phyloP scores from a whole-genome alignment of 1,139 yeast genomes.

The Lodderomyces theae region DNA sequence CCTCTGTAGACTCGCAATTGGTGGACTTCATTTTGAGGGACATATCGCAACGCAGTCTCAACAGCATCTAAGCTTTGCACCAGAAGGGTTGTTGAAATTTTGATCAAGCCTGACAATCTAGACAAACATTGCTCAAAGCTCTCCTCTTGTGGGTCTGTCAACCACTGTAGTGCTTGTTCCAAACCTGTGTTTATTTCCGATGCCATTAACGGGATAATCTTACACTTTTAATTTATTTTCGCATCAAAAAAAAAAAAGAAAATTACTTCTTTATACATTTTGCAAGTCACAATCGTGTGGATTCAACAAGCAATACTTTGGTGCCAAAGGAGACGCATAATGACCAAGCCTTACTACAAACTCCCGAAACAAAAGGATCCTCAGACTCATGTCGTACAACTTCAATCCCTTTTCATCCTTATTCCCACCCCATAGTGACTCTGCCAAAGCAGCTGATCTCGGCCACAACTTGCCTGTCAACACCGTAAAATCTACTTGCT shows the following conservation, averaged over 20 bases:
- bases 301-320: constrained; percentile 37
- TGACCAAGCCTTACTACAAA: constrained; percentile 40
- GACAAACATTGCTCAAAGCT: constrained; percentile 4
- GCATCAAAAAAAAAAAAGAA: too few relatives aligned
- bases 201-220: background rate
- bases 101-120: background rate
- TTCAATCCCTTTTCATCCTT: constrained; percentile 31
- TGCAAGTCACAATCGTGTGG: constrained; percentile 41
- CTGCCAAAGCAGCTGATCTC: constrained; percentile 48
- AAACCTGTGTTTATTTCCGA: background rate
- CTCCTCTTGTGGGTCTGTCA: constrained; percentile 2
- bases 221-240: background rate
- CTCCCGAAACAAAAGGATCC: constrained; percentile 46
- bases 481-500: constrained; percentile 38
- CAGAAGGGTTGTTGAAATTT: background rate
- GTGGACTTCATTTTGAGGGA: constrained; percentile 5
- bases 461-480: constrained; percentile 48
- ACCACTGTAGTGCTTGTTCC: background rate
- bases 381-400: constrained; percentile 32
- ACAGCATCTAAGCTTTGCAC: constrained; percentile 1
- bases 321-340: constrained; percentile 39
- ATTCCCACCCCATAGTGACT: constrained; percentile 47
- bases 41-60: constrained; percentile 4
- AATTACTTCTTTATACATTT: background rate
- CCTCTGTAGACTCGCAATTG: constrained; percentile 14